Evolutionary conservation across 1,139 yeast species (phyloP), one percentile per base, ranked within the genome.

Genomic region (Diutina rugosa): DNA sequence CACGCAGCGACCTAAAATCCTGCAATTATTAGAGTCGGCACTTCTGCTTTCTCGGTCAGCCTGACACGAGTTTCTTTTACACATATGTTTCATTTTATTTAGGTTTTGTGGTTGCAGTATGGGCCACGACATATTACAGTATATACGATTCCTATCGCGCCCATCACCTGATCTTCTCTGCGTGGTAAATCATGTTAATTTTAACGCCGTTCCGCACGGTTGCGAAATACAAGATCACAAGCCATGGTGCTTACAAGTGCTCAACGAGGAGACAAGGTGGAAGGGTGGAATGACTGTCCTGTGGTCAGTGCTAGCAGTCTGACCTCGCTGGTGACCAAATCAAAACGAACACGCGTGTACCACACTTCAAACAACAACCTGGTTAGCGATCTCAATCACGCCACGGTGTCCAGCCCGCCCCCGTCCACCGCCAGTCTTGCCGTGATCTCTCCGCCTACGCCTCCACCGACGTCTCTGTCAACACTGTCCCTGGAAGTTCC

Each of bases 1-100:
- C 0, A 64, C 64, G 0, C 66, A 76, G 51, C 75, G 97, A 58
- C 95, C 96, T 0, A 63, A 75, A 0, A 76, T 85, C 30, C 87
- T 82, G 62, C 78, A 80, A 55, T 76, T 87, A 4, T 66, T 87
- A 54, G 77, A 78, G 6, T 21, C 18, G 21, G 65, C 32, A 60
- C 70, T 56, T 30, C 12, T 30, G 14, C 16, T 26, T 14, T 46
- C 49, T n/a, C 46, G 46, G 46, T 2, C 46, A n/a, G n/a, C 6
- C 16, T 18, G 46, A 44, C 8, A 21, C 46, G 6, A 6, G 16
- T 18, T 16, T 16, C n/a, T n/a, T 35, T n/a, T 35, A 35, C 41
- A 35, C n/a, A n/a, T 8, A 44, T n/a, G 46, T n/a, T 6, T 9
- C 16, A n/a, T 44, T 44, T 8, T 44, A n/a, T 7, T 44, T 35